Evolutionary conservation across 306 rosid species (phyloP).

Genomic region (Lithocarpus polystachyus): DNA sequence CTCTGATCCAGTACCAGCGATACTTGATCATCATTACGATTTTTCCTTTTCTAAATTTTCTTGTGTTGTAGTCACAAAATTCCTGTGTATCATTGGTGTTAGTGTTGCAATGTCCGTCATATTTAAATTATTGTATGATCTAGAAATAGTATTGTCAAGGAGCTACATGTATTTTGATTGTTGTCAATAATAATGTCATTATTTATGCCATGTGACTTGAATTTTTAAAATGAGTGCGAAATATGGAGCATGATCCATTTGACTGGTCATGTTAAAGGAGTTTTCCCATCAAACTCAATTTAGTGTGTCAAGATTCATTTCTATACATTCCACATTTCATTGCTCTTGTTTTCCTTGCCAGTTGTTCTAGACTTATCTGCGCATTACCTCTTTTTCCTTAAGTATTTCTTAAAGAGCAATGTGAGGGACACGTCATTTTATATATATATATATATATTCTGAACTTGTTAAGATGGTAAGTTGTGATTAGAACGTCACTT

Average conservation of each 20-base stretch:
- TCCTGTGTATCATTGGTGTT: conserved; percentile 8
- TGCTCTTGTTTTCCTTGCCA: no score
- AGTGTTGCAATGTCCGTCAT: conserved; percentile 20
- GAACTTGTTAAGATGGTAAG: no score
- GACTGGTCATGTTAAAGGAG: neutral
- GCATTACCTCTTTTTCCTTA: no score
- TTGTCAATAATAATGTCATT: conserved; percentile 31
- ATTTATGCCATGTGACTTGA: neutral
- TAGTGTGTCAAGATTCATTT: neutral
- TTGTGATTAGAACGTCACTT: no score
- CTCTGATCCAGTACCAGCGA: conserved; percentile 16
- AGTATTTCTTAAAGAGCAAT: no score
- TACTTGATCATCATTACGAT: conserved; percentile 20
- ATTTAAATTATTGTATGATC: conserved; percentile 8
- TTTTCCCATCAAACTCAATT: neutral
- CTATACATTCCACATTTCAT: no score
- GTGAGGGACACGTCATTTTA: no score
- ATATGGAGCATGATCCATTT: neutral
- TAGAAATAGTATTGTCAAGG: conserved; percentile 30
- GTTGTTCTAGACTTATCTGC: no score
- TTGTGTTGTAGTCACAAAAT: conserved; percentile 21
- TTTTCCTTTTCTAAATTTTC: conserved; percentile 21
- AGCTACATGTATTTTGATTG: conserved; percentile 21
- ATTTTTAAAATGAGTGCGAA: neutral
- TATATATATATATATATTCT: no score